A percentile compares a stretch with the other conserved stretches of the same genome.
Evolutionary conservation across 2,329 filamentous ascomycete species (phyloP).

Genomic region (Aspergillus novoparasiticus): DNA sequence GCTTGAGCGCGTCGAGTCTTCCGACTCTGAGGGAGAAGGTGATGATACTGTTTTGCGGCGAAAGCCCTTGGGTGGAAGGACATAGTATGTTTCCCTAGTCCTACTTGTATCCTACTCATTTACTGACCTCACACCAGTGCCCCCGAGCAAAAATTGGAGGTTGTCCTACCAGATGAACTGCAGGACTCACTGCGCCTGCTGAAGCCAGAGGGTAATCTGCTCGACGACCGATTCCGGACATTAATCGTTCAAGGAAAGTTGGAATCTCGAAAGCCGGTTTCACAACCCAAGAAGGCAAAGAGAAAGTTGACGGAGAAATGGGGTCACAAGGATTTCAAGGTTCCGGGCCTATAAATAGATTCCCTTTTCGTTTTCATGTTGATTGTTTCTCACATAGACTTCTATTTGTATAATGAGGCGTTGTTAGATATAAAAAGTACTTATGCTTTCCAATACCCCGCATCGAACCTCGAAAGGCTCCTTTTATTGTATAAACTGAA

Average conservation of each 20-base stretch:
- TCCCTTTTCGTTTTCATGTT: conserved; percentile 22
- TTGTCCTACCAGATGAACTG: conserved; percentile 80
- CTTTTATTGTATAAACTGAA: neutral
- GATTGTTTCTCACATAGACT: conserved; percentile 9
- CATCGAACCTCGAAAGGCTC: neutral
- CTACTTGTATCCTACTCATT: neutral
- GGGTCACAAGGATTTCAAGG: conserved; percentile 91
- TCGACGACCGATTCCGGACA: conserved; percentile 89
- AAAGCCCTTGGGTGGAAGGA: conserved; percentile 70
- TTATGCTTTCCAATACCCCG: neutral
- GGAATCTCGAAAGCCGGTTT: conserved; percentile 76
- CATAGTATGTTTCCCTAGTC: conserved; percentile 39
- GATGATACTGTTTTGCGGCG: conserved; percentile 68
- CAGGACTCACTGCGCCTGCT: conserved; percentile 78
- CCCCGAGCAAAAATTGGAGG: conserved; percentile 77
- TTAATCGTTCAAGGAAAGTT: conserved; percentile 86
- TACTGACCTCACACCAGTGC: conserved; percentile 33
- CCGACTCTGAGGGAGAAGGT: conserved; percentile 52
- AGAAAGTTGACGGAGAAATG: conserved; percentile 90
- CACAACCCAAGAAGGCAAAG: conserved; percentile 81
- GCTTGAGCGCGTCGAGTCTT: conserved; percentile 46
- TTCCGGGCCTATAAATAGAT: conserved; percentile 42
- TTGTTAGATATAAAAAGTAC: conserved; percentile 7
- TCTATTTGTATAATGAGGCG: conserved; percentile 11
- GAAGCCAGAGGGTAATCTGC: conserved; percentile 92